Base-by-base conservation (phyloP, 345 rosid genomes). In the Pistacia atlantica region DNA sequence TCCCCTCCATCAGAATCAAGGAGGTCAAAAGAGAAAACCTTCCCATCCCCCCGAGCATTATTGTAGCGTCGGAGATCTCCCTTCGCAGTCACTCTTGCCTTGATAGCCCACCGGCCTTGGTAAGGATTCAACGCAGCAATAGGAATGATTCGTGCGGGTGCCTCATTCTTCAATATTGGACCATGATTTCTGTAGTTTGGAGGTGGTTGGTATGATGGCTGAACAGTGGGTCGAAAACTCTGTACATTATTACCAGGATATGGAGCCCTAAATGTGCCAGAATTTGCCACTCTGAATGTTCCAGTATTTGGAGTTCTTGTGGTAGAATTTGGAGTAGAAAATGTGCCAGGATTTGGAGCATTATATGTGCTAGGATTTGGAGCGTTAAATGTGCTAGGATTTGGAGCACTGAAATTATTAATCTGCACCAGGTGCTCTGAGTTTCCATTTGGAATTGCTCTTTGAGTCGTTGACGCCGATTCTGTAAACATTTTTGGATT, bases 1-100 rank as follows among this genome's bases (percentile, higher is more conserved):
- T 92, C 97, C 74, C 97, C 97, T 77, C 95, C 97, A 83, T 90
- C 92, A 65, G 91, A 92, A 81, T 95, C 97, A 77, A 95, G 98
- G 56, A 92, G 93, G 80, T 92, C 98, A 79, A 92, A 92, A 48
- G 96, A 92, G 83, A 92, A 92, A 13, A 94, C 97, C 72, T 92
- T 94, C 45, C 98, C 98, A 77, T 94, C 98, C 81, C 98, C 97
- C 62, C 84, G 85, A 8, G 97, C 94, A 83, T 92, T 94, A 83
- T 92, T 92, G 80, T 92, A 94, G 60, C 93, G 91, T 55, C 96
- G 90, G 31, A 91, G 89, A 79, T 92, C 98, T 72, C 96, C 97
- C 84, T 92, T 92, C 5, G 96, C 96, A 77, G 97, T 94, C 68
- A 94, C 92, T 81, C 96, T 87, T 78, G 96, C 98, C 87, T 90